Evolutionary conservation across 129 eudicot species (phyloP).

Genomic region (Saposhnikovia divaricata): DNA sequence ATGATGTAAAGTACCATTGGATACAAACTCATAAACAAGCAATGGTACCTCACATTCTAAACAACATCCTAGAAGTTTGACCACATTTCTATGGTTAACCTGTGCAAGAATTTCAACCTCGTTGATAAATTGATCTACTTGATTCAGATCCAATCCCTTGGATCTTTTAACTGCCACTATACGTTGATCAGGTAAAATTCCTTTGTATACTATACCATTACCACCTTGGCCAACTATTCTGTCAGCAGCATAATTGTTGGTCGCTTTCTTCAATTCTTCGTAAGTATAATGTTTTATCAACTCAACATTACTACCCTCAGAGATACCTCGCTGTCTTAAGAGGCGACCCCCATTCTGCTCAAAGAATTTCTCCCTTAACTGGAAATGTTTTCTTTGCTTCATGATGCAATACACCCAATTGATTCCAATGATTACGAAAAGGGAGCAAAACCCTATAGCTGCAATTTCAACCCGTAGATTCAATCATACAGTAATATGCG

Average conservation of each 20-base stretch:
- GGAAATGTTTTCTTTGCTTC: slow-evolving; percentile 27
- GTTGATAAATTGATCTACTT: slow-evolving; percentile 55
- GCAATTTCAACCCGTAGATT: neutral
- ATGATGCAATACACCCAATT: slow-evolving; percentile 25
- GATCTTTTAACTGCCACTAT: slow-evolving; percentile 49
- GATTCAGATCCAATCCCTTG: slow-evolving; percentile 21
- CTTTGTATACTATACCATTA: slow-evolving; percentile 34
- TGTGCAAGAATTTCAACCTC: slow-evolving; percentile 42
- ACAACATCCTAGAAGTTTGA: slow-evolving; percentile 49
- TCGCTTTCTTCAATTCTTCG: slow-evolving; percentile 38
- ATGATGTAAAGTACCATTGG: slow-evolving; percentile 24
- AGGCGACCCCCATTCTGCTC: slow-evolving; percentile 33
- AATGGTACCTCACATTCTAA: slow-evolving; percentile 43
- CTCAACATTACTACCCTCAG: slow-evolving; percentile 19
- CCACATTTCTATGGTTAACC: slow-evolving; percentile 44
- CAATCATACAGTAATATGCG: too few relatives aligned
- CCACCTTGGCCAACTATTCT: slow-evolving; percentile 44
- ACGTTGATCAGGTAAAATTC: slow-evolving; percentile 27
- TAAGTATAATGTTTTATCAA: slow-evolving; percentile 30
- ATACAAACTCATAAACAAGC: slow-evolving; percentile 39
- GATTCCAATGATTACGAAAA: slow-evolving; percentile 27
- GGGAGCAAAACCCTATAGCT: slow-evolving; percentile 31
- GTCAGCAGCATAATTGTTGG: slow-evolving; percentile 32
- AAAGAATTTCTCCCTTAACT: slow-evolving; percentile 29
- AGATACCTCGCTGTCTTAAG: slow-evolving; percentile 29